Conservation (phyloP, 306 rosid genomes). For the Alnus glutinosa region DNA sequence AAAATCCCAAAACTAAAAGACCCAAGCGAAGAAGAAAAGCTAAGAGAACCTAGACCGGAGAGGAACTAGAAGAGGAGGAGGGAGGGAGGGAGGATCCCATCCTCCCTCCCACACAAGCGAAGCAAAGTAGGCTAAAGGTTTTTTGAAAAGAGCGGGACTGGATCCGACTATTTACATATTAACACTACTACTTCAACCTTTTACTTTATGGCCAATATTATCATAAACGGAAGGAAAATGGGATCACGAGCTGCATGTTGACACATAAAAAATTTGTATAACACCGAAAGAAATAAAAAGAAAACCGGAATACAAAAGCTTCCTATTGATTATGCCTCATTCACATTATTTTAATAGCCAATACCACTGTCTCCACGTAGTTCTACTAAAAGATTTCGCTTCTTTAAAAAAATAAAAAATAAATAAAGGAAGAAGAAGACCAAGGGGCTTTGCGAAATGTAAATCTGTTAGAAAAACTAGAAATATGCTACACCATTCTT, state of each 20-base stretch:
- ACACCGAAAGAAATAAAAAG: background rate
- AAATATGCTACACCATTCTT: background rate
- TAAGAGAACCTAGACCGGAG: too few relatives aligned
- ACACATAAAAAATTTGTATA: background rate
- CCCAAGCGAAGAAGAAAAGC: too few relatives aligned
- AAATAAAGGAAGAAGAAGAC: background rate
- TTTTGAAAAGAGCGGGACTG: too few relatives aligned
- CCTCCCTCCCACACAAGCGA: too few relatives aligned
- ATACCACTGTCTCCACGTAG: background rate
- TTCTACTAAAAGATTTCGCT: background rate
- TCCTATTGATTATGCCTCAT: background rate
- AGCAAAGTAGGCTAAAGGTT: too few relatives aligned
- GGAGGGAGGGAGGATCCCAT: too few relatives aligned
- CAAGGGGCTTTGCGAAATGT: background rate
- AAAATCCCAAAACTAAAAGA: too few relatives aligned
- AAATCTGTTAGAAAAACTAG: background rate
- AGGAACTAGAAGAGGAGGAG: too few relatives aligned
- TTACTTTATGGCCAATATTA: background rate
- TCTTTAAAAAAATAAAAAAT: background rate
- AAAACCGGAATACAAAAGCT: background rate
- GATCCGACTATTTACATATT: background rate
- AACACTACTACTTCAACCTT: constrained; percentile 1
- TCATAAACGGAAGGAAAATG: background rate
- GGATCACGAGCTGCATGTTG: constrained; percentile 2
- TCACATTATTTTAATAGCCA: background rate